phyloP scores from a whole-genome alignment of 2,329 filamentous ascomycete species.

The Apiospora pterosperma region DNA sequence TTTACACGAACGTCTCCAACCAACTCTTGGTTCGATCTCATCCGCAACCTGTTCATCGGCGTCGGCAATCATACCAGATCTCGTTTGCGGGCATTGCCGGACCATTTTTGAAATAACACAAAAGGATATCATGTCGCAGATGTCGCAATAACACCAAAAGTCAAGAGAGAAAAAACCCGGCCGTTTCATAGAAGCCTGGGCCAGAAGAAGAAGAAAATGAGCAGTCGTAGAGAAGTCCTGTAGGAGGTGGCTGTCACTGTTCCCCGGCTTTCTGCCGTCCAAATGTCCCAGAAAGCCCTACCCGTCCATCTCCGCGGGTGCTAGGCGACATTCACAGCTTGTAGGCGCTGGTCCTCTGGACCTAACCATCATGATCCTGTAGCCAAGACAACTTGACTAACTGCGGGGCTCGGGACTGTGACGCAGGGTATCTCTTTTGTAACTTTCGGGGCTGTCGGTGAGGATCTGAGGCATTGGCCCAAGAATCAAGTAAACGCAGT shows the following conservation, averaged over 20 bases:
- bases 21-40: background rate
- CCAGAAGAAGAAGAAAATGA: background rate
- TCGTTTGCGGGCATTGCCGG: background rate
- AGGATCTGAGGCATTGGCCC: conserved; percentile 18
- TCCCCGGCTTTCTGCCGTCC: background rate
- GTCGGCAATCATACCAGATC: background rate
- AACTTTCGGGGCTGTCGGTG: conserved; percentile 37
- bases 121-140: conserved; percentile 1
- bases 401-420: background rate
- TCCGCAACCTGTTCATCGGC: background rate
- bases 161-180: background rate
- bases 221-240: background rate
- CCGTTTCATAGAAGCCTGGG: background rate
- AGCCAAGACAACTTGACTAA: background rate
- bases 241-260: background rate
- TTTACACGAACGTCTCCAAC: background rate
- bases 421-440: conserved; percentile 34
- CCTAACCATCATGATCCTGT: background rate
- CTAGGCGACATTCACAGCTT: background rate
- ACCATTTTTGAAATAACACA: background rate
- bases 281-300: background rate
- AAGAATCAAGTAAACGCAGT: conserved; percentile 36
- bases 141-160: background rate
- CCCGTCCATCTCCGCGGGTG: background rate
- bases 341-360: background rate